phyloP scores from a whole-genome alignment of 345 rosid genomes.

The Gossypium sturtianum region DNA sequence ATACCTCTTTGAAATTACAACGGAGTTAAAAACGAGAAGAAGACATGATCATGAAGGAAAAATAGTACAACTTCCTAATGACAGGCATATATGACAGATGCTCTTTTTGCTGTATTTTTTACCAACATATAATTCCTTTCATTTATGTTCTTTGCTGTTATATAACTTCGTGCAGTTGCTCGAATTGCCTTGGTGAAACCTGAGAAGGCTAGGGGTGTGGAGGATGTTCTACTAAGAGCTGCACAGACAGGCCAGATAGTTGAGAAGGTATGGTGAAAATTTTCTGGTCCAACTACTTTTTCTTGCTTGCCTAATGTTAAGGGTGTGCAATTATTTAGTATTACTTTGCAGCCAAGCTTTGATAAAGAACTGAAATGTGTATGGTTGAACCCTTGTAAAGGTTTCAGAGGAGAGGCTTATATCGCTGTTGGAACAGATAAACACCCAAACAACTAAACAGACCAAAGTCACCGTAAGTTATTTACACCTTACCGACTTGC shows the following conservation, averaged over 20 bases:
- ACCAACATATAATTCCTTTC: not conserved
- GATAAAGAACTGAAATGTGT: not conserved
- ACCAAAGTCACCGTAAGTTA: slow-evolving; percentile 83
- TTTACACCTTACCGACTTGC: not conserved
- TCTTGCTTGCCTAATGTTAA: not conserved
- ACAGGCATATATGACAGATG: not conserved
- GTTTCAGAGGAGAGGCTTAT: slow-evolving; percentile 92
- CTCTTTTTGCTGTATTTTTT: not conserved
- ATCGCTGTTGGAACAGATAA: slow-evolving; percentile 81
- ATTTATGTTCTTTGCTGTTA: not conserved
- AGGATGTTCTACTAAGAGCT: slow-evolving; percentile 82
- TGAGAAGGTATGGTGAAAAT: slow-evolving; percentile 57
- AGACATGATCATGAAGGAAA: too few relatives aligned
- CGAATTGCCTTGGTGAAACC: slow-evolving; percentile 97
- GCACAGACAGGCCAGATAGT: slow-evolving; percentile 90
- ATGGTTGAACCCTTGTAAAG: slow-evolving; percentile 23
- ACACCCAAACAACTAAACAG: slow-evolving; percentile 83
- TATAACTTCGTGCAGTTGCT: slow-evolving; percentile 44
- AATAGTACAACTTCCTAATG: too few relatives aligned
- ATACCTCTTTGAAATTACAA: not conserved
- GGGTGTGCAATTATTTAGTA: not conserved
- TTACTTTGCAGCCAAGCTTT: not conserved
- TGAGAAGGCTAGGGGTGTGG: slow-evolving; percentile 93
- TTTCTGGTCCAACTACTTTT: not conserved
- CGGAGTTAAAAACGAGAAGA: not conserved